A percentile compares a stretch with the other conserved stretches of the same genome.
Evolutionary conservation across 441 rosid genomes (phyloP).

Genomic region (Mallotus japonicus): DNA sequence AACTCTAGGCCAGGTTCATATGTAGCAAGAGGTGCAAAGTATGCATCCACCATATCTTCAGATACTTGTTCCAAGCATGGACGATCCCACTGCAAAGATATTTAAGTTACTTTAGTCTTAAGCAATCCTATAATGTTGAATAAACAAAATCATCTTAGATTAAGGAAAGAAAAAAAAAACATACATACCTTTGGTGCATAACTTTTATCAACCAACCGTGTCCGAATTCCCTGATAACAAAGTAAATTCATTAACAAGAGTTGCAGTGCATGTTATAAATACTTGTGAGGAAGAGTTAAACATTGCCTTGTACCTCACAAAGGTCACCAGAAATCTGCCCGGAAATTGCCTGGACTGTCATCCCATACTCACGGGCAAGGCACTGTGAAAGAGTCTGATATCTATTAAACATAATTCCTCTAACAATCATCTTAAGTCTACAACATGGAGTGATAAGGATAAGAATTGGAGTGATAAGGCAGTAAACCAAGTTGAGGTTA

Average conservation of each 20-base stretch:
- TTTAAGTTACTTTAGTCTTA: too few species aligned
- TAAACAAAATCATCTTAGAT: too few species aligned
- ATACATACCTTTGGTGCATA: slow-evolving; percentile 16
- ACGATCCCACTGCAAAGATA: slow-evolving; percentile 14
- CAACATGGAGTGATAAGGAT: too few species aligned
- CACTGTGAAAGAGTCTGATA: slow-evolving; percentile 14
- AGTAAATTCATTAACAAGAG: too few species aligned
- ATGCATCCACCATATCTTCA: slow-evolving; percentile 14
- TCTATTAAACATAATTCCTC: too few species aligned
- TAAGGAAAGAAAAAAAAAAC: too few species aligned
- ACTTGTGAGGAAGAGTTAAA: too few species aligned
- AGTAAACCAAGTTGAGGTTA: too few species aligned
- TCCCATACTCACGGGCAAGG: slow-evolving; percentile 10
- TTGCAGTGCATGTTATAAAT: too few species aligned
- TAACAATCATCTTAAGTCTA: too few species aligned
- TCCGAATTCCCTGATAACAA: slow-evolving; percentile 9
- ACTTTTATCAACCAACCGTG: slow-evolving; percentile 16
- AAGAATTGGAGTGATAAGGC: too few species aligned
- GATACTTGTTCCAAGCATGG: slow-evolving; percentile 17
- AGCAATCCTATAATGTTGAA: too few species aligned
- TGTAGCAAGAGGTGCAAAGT: slow-evolving; percentile 11
- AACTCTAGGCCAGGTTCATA: slow-evolving; percentile 11
- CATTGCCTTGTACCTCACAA: slow-evolving; percentile 7
- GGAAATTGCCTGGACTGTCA: slow-evolving; percentile 11
- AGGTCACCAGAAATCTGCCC: slow-evolving; percentile 13